A percentile compares a stretch with the other conserved stretches of the same genome.
Conservation (phyloP, 148 eudicot species). For the Fagopyrum esculentum region DNA sequence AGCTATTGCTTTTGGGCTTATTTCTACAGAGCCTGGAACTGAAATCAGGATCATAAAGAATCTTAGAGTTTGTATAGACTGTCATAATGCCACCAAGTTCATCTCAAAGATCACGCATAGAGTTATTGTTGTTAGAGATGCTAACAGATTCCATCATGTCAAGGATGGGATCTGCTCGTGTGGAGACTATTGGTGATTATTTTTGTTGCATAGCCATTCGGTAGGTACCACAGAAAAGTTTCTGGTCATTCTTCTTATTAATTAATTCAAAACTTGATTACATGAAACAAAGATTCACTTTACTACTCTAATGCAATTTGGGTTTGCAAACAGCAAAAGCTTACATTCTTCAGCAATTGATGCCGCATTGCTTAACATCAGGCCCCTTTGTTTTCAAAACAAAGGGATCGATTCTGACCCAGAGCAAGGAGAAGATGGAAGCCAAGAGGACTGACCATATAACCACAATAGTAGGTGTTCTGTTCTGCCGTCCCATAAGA, state of each 20-base stretch:
- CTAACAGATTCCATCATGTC: conserved; percentile 84
- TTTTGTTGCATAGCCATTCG: background rate
- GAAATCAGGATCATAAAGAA: conserved; percentile 79
- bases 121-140: conserved; percentile 73
- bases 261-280: background rate
- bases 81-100: conserved; percentile 74
- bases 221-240: background rate
- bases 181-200: conserved; percentile 66
- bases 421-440: conserved; percentile 92
- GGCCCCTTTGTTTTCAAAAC: conserved; percentile 82
- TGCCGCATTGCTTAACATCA: conserved; percentile 75
- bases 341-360: conserved; percentile 50
- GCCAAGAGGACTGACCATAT: conserved; percentile 93
- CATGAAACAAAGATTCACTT: background rate
- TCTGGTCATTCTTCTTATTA: background rate
- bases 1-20: conserved; percentile 76
- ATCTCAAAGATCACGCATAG: conserved; percentile 54
- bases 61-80: conserved; percentile 77
- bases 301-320: background rate
- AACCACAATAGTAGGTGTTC: conserved; percentile 92
- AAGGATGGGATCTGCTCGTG: conserved; percentile 69
- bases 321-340: background rate
- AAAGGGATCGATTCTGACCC: conserved; percentile 95
- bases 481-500: conserved; percentile 91
- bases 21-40: conserved; percentile 52